These are phyloP conservation scores for Myriosclerotinia duriaeana DNA, from an alignment of 2,329 filamentous ascomycete species.

Conservation along the genomic window DNA sequence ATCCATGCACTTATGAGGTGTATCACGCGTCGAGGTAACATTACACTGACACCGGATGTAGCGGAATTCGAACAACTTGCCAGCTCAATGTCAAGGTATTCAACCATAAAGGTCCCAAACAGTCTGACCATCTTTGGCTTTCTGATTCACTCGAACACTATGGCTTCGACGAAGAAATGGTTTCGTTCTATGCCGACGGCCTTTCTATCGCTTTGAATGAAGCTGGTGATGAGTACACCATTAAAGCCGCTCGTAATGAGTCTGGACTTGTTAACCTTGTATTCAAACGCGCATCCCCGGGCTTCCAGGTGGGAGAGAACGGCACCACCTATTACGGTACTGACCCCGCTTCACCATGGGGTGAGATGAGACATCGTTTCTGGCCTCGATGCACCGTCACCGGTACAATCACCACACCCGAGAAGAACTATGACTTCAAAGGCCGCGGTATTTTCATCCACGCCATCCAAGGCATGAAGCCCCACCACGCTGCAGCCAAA, in stretches of 20 bases:
- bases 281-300: slow-evolving; percentile 71
- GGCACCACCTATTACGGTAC: slow-evolving; percentile 85
- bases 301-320: slow-evolving; percentile 80
- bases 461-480: slow-evolving; percentile 97
- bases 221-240: slow-evolving; percentile 76
- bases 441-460: slow-evolving; percentile 79
- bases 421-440: slow-evolving; percentile 77
- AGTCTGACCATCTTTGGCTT: slow-evolving; percentile 73
- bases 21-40: neutral
- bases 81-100: slow-evolving; percentile 97
- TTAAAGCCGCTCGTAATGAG: slow-evolving; percentile 86
- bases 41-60: slow-evolving; percentile 43
- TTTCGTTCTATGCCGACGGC: slow-evolving; percentile 81
- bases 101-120: slow-evolving; percentile 64
- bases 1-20: slow-evolving; percentile 32
- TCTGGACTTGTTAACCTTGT: slow-evolving; percentile 82
- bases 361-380: slow-evolving; percentile 86
- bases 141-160: slow-evolving; percentile 76
- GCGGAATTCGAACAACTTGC: slow-evolving; percentile 83
- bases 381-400: slow-evolving; percentile 86
- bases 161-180: slow-evolving; percentile 81
- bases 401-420: slow-evolving; percentile 80
- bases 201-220: slow-evolving; percentile 82
- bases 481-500: slow-evolving; percentile 84
- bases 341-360: slow-evolving; percentile 86